Evolutionary conservation across 208 protist genomes (phyloP).

Genomic region (Leishmania martiniquensis): DNA sequence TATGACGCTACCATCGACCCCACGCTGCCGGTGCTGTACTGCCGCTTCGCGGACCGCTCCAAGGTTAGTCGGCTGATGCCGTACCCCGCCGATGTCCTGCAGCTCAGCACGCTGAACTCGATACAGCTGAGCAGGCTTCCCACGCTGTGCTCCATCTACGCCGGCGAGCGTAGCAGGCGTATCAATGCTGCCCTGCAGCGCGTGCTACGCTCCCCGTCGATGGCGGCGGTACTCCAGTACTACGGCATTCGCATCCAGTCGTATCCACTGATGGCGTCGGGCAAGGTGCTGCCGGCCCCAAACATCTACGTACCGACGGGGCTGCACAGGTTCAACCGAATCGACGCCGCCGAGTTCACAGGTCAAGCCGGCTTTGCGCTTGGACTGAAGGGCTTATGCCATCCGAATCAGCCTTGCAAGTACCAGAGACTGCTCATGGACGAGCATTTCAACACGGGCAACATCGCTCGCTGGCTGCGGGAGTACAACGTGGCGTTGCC

Average conservation of each 20-base stretch:
- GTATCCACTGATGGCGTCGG: slow-evolving; percentile 23
- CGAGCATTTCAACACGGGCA: slow-evolving; percentile 20
- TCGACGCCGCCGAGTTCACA: slow-evolving; percentile 30
- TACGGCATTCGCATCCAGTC: slow-evolving; percentile 45
- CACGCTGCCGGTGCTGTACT: slow-evolving; percentile 28
- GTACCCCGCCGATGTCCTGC: slow-evolving; percentile 51
- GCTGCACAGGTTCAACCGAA: slow-evolving; percentile 19
- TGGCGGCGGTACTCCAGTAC: slow-evolving; percentile 33
- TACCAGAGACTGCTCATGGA: slow-evolving; percentile 40
- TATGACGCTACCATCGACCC: slow-evolving; percentile 33
- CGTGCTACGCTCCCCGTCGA: slow-evolving; percentile 16
- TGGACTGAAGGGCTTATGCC: slow-evolving; percentile 31
- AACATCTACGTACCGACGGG: slow-evolving; percentile 49
- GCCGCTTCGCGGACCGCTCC: slow-evolving; percentile 17
- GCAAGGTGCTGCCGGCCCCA: slow-evolving; percentile 40
- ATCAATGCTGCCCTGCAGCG: slow-evolving; percentile 26
- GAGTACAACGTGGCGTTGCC: slow-evolving; percentile 42
- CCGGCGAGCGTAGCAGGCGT: slow-evolving; percentile 35
- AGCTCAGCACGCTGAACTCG: slow-evolving; percentile 33
- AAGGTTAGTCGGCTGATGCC: slow-evolving; percentile 18
- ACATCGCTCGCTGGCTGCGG: slow-evolving; percentile 24
- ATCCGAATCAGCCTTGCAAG: slow-evolving; percentile 19
- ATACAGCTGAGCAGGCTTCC: slow-evolving; percentile 43
- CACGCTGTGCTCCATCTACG: slow-evolving; percentile 58
- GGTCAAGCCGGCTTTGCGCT: slow-evolving; percentile 56